A percentile compares a stretch with the other conserved stretches of the same genome.
These are phyloP conservation scores for Gastrolobium villosum DNA, from an alignment of 306 rosid species.

Conservation along the genomic window DNA sequence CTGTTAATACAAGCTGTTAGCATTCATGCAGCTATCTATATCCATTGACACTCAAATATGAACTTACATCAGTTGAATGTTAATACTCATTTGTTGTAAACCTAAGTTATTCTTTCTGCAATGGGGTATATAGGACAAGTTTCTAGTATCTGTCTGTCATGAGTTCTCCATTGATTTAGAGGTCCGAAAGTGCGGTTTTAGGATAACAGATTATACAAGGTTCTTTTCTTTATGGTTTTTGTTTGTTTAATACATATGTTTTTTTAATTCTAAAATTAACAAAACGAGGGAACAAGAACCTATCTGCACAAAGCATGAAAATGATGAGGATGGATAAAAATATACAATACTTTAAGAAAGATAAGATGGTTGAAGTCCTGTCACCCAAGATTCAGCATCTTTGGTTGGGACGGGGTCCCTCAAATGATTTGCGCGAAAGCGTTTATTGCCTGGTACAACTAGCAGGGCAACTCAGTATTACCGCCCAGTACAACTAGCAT, in stretches of 20 bases:
- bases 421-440: no score
- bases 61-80: neutral
- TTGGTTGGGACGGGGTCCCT: neutral
- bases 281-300: slow-evolving; percentile 3
- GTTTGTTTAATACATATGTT: neutral
- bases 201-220: neutral
- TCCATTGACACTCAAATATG: neutral
- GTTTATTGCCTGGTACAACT: no score
- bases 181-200: neutral
- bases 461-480: no score
- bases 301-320: slow-evolving; percentile 2
- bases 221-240: neutral
- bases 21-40: neutral
- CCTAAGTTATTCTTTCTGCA: neutral
- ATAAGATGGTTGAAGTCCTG: neutral
- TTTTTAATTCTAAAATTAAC: neutral
- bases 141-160: neutral
- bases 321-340: neutral
- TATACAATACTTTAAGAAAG: neutral
- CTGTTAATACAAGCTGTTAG: neutral
- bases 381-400: neutral
- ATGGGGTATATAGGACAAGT: neutral
- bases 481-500: no score
- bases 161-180: neutral
- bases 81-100: neutral